Base-by-base conservation (phyloP, 495 filamentous ascomycete genomes). In the Neurospora africana region DNA sequence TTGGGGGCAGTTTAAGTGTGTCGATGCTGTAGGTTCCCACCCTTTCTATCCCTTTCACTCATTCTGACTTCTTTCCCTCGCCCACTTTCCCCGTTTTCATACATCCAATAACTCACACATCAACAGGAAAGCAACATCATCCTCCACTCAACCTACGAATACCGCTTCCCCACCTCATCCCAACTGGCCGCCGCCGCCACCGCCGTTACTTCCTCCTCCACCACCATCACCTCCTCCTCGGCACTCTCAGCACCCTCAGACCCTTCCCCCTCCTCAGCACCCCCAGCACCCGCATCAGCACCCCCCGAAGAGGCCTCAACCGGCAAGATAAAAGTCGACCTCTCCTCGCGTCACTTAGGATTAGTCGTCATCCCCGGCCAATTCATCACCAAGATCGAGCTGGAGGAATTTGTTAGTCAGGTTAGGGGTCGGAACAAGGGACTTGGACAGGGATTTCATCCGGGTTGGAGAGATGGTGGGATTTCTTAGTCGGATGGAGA, bases 1-100 rank as follows among this genome's bases (percentile, higher is more conserved):
- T 81, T 85, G 93, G 43, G 95, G 95, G 40, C 84, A 87, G 72
- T 92, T 99, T 82, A 98, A 95, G 81, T 98, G 96, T 81, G 97
- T 93, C 27, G 95, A 99, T 83, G 89, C 91, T 69, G 95, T 97
- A 75, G 33, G 38, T 39, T 21, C 35, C 35, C 39, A 85, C 9
- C 36, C 36, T 10, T 8, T 36, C 6, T 35, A 35, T 3, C 2
- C 33, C 3, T 4, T 35, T 35, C 33, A 4, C 33, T 0, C 33
- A 3, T 35, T 35, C 33, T 35, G 4, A 0, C 33, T 3, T 35
- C 2, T 35, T 35, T 35, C 6, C 6, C 33, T 4, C 6, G 4
- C 6, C 33, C 33, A 35, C 4, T 6, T 35, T 35, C 4, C 33
- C 33, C 33, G 33, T 35, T 3, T 35, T 6, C 33, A 35, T 3